phyloP scores from a whole-genome alignment of 106 monocot genomes.

The Dioscorea dumetorum region DNA sequence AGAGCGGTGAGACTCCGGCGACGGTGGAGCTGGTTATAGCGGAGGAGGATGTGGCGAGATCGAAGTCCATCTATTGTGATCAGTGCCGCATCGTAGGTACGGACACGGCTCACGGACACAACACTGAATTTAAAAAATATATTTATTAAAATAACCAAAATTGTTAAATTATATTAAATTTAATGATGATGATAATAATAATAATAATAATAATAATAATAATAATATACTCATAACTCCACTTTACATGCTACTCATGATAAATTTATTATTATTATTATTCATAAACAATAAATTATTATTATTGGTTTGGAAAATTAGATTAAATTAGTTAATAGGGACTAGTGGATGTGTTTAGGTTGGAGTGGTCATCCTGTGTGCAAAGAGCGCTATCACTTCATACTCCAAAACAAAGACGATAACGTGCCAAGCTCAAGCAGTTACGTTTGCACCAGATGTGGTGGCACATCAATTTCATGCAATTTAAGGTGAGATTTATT shows the following conservation, averaged over 20 bases:
- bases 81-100: conserved; percentile 95
- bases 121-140: too few species aligned
- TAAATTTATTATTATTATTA: too few species aligned
- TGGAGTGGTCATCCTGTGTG: conserved; percentile 97
- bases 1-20: not conserved
- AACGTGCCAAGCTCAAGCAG: conserved; percentile 17
- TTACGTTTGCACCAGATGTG: conserved; percentile 42
- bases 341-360: conserved; percentile 21
- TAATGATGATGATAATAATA: too few species aligned
- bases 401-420: conserved; percentile 52
- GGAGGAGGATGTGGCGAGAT: conserved; percentile 71
- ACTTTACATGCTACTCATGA: too few species aligned
- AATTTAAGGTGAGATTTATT: conserved; percentile 43
- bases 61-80: conserved; percentile 80
- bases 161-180: too few species aligned
- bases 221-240: too few species aligned
- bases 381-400: conserved; percentile 88
- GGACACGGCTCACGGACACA: too few species aligned
- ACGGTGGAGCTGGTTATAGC: conserved; percentile 67
- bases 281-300: too few species aligned
- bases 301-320: too few species aligned
- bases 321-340: too few species aligned
- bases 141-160: too few species aligned
- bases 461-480: conserved; percentile 23
- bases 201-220: too few species aligned